These are phyloP conservation scores for Rhododendron ferrugineum DNA, from an alignment of 148 eudicot genomes.

Conservation along the genomic window DNA sequence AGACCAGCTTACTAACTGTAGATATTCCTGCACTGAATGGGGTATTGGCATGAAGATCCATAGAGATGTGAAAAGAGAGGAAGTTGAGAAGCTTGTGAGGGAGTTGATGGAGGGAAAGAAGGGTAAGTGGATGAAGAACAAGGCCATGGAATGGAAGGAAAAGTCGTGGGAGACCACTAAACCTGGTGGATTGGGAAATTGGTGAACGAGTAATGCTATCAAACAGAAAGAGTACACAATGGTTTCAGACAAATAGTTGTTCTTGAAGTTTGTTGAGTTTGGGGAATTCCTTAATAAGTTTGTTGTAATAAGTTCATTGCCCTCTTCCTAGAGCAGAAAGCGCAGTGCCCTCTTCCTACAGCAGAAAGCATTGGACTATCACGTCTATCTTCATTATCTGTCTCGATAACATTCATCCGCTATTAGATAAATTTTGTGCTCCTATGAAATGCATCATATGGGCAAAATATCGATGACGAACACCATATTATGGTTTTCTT, in stretches of 20 bases:
- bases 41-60: not conserved
- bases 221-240: not conserved
- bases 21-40: not conserved
- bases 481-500: not conserved
- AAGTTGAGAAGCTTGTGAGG: not conserved
- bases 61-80: not conserved
- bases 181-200: constrained; percentile 2
- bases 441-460: not conserved
- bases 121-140: constrained; percentile 1
- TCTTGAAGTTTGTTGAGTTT: not conserved
- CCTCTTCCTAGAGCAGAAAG: not conserved
- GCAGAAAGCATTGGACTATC: not conserved
- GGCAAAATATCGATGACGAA: not conserved
- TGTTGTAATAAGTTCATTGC: not conserved
- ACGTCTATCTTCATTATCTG: not conserved
- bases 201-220: not conserved
- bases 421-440: not conserved
- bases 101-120: not conserved
- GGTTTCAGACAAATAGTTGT: not conserved
- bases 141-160: constrained; percentile 4
- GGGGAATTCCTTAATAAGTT: not conserved
- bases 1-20: not conserved
- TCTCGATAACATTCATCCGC: not conserved
- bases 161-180: not conserved
- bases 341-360: not conserved